Base-by-base conservation (phyloP, 495 filamentous ascomycete genomes). In the Coniosporium apollinis region DNA sequence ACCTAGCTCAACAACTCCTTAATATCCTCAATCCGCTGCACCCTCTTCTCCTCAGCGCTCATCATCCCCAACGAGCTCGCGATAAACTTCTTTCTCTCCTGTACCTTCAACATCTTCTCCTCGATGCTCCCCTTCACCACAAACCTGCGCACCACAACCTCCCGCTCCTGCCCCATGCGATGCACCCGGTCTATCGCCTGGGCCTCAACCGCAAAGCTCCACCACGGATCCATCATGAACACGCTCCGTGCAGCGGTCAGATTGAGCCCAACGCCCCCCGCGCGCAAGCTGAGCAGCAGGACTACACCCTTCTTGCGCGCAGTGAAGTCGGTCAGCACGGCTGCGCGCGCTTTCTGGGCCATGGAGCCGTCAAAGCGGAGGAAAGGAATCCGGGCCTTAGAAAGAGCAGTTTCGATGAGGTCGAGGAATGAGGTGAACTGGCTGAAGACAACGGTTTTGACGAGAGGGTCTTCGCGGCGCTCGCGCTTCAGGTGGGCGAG, bases 201-300 rank as follows among this genome's bases (percentile, higher is more conserved):
- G 7, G 85, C 83, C 55, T 99, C 91, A 17, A 96, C 74, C 3
- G 91, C 86, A 53, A 82, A 94, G 43, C 82, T 89, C 91, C 91
- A 99, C 91, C 91, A 99, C 0, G 91, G 87, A 56, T 99, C 91
- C 87, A 94, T 94, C 79, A 99, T 84, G 53, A 77, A 94, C 8
- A 96, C 91, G 35, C 79, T 63, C 44, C 74, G 81, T 11, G 89
- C 89, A 35, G 70, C 70, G 3, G 86, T 94, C 28, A 99, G 63
- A 48, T 97, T 97, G 24, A 97, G 62, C 0, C 89, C 89, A 2
- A 97, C 89, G 19, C 89, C 89, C 14, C 89, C 89, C 2, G 91
- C 89, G 31, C 83, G 69, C 38, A 97, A 67, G 48, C 78, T 86
- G 39, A 97, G 64, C 8, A 97, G 56, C 17, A 97, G 62, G 22